Percentiles rank a stretch among this genome's conserved stretches.
These are phyloP conservation scores for Cladobotryum protrusum DNA, from an alignment of 2,329 filamentous ascomycete species.

Conservation along the genomic window DNA sequence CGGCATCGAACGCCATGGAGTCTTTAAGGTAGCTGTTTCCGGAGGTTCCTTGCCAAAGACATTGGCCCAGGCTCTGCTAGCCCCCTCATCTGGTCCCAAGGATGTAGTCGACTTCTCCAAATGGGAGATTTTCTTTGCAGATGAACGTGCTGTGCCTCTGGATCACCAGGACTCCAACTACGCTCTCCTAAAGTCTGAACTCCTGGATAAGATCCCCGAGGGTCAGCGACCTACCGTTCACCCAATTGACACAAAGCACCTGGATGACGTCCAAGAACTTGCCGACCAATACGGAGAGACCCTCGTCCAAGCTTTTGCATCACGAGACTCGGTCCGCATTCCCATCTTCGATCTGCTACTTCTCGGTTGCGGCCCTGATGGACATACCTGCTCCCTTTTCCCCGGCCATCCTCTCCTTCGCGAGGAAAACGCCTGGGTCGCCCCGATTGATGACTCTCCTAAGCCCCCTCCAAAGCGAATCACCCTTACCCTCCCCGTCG, in stretches of 20 bases:
- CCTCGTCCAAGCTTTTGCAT: conserved; percentile 79
- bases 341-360: conserved; percentile 93
- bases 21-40: conserved; percentile 88
- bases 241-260: conserved; percentile 60
- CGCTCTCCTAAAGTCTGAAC: conserved; percentile 74
- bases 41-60: conserved; percentile 88
- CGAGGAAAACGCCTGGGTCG: conserved; percentile 86
- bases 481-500: conserved; percentile 85
- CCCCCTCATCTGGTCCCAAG: conserved; percentile 41
- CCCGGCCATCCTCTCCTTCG: conserved; percentile 81
- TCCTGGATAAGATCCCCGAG: conserved; percentile 79
- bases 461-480: conserved; percentile 90
- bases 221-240: conserved; percentile 64
- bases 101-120: conserved; percentile 71
- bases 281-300: conserved; percentile 90
- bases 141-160: conserved; percentile 90
- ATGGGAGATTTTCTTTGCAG: conserved; percentile 98
- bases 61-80: conserved; percentile 76
- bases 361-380: conserved; percentile 89
- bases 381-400: conserved; percentile 95
- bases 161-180: conserved; percentile 95
- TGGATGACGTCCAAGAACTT: conserved; percentile 81
- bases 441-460: conserved; percentile 84
- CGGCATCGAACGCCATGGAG: conserved; percentile 70
- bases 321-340: conserved; percentile 86